Percentiles rank a stretch among this genome's conserved stretches.
Evolutionary conservation across 2,329 filamentous ascomycete genomes (phyloP).

Genomic region (Aspergillus tamarii): DNA sequence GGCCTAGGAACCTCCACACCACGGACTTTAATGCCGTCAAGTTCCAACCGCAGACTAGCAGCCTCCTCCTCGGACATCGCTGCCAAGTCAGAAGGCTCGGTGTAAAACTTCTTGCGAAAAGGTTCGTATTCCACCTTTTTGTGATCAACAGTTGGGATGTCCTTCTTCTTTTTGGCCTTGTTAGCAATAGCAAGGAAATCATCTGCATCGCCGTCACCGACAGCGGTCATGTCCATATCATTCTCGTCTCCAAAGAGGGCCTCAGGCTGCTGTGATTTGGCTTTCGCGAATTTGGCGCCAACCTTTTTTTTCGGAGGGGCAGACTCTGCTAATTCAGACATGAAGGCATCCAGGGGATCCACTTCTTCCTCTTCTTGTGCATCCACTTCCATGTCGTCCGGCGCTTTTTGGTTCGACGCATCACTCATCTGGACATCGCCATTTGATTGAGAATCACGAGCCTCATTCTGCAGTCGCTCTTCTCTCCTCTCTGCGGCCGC

Average conservation of each 20-base stretch:
- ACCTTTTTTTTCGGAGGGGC: constrained; percentile 46
- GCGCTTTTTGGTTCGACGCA: constrained; percentile 37
- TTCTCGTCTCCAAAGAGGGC: constrained; percentile 86
- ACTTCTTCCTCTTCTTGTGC: constrained; percentile 56
- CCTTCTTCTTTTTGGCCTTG: constrained; percentile 86
- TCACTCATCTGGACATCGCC: constrained; percentile 53
- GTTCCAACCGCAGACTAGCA: constrained; percentile 76
- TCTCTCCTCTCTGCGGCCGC: constrained; percentile 84
- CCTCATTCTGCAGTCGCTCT: constrained; percentile 59
- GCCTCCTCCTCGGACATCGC: constrained; percentile 85
- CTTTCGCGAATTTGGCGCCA: constrained; percentile 42
- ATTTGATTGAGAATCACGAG: constrained; percentile 34
- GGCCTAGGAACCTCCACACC: constrained; percentile 89
- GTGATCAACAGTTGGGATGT: constrained; percentile 87
- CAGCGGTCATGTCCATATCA: constrained; percentile 66
- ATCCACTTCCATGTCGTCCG: constrained; percentile 45
- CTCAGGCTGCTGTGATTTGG: constrained; percentile 70
- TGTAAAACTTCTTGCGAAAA: constrained; percentile 94
- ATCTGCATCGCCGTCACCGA: constrained; percentile 64
- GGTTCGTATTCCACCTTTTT: constrained; percentile 80
- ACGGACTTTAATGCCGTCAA: constrained; percentile 93
- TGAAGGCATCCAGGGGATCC: constrained; percentile 96
- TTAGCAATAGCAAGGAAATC: constrained; percentile 65
- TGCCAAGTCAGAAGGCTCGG: constrained; percentile 80
- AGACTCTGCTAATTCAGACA: constrained; percentile 69